These are phyloP conservation scores for Pleurotus tuoliensis DNA, from an alignment of 768 basidiomycete species.

Conservation along the genomic window DNA sequence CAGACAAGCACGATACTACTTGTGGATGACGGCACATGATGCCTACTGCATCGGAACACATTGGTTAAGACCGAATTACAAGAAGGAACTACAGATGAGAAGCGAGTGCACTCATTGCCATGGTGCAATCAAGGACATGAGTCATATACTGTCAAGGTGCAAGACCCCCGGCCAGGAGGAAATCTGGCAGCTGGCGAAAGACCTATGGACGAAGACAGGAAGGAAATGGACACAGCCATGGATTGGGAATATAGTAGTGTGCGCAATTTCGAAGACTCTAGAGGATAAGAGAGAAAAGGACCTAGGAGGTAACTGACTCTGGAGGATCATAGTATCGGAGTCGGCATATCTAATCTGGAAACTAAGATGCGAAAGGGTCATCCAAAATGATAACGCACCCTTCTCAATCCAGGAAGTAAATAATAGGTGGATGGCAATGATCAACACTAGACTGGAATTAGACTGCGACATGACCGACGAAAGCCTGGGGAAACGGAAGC, in stretches of 20 bases:
- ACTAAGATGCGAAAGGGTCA: too few relatives aligned
- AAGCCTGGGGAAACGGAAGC: too few relatives aligned
- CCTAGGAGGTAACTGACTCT: too few relatives aligned
- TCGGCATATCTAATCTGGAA: too few relatives aligned
- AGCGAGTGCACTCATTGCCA: conserved; percentile 14
- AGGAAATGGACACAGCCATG: conserved; percentile 7
- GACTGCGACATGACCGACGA: too few relatives aligned
- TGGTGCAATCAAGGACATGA: conserved; percentile 17
- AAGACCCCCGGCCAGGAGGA: conserved; percentile 13
- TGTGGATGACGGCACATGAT: conserved; percentile 20
- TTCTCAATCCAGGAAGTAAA: too few relatives aligned
- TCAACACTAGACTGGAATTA: too few relatives aligned
- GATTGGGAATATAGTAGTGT: conserved; percentile 17
- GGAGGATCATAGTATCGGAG: too few relatives aligned
- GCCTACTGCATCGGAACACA: conserved; percentile 19
- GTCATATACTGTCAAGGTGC: conserved; percentile 27
- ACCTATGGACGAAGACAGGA: conserved; percentile 11
- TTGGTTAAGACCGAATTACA: conserved; percentile 14
- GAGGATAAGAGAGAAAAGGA: too few relatives aligned
- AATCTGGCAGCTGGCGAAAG: conserved; percentile 18
- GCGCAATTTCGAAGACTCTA: conserved; percentile 4
- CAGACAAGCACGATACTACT: conserved; percentile 1
- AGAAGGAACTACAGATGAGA: conserved; percentile 12
- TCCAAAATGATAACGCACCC: too few relatives aligned
- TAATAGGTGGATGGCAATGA: too few relatives aligned